phyloP scores from a whole-genome alignment of 2,329 filamentous ascomycete genomes.

The Periconia sp. region DNA sequence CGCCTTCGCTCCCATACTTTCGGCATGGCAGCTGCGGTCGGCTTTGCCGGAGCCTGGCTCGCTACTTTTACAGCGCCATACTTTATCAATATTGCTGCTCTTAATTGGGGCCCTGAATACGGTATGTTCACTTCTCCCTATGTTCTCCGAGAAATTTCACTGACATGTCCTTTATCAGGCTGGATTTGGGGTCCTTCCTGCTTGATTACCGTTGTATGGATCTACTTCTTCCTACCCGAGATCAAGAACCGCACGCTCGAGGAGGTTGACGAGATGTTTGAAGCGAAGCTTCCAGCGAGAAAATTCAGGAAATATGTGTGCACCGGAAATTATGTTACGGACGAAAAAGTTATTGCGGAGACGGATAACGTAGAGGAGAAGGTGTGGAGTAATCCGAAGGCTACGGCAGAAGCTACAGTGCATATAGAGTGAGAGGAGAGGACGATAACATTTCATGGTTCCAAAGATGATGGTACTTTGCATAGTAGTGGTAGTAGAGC shows the following conservation, averaged over 20 bases:
- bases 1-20: constrained; percentile 64
- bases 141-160: not conserved
- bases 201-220: constrained; percentile 47
- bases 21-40: constrained; percentile 59
- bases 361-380: constrained; percentile 16
- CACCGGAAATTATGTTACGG: constrained; percentile 21
- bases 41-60: constrained; percentile 63
- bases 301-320: constrained; percentile 42
- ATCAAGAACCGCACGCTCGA: constrained; percentile 49
- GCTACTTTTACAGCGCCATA: constrained; percentile 64
- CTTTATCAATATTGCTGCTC: constrained; percentile 62
- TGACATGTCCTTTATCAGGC: constrained; percentile 16
- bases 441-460: too few relatives aligned
- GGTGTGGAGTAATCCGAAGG: constrained; percentile 26
- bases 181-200: constrained; percentile 42
- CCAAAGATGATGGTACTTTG: constrained; percentile 1
- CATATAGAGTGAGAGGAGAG: constrained; percentile 12
- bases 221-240: constrained; percentile 39
- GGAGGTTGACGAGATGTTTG: constrained; percentile 44
- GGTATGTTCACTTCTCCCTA: constrained; percentile 19
- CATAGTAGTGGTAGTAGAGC: too few relatives aligned
- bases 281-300: constrained; percentile 32
- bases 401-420: constrained; percentile 15
- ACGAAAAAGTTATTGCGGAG: constrained; percentile 16
- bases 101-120: constrained; percentile 66